Conservation (phyloP, 2,329 filamentous ascomycete species). For the Colletotrichum agaves region DNA sequence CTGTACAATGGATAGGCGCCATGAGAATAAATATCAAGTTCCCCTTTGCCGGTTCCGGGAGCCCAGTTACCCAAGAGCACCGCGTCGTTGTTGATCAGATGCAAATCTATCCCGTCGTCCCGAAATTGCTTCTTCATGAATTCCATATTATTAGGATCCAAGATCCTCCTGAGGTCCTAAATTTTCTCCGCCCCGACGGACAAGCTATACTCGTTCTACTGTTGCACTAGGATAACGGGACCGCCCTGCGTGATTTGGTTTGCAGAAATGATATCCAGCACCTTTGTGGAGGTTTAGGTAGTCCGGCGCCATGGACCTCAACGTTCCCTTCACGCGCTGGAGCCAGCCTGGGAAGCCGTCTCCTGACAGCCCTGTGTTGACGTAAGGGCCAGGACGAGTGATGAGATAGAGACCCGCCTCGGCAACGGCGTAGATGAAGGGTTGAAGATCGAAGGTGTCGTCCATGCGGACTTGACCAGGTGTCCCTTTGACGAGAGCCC, state of each 20-base stretch:
- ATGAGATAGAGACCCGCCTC: slow-evolving; percentile 78
- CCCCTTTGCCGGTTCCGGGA: slow-evolving; percentile 32
- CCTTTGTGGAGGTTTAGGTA: slow-evolving; percentile 57
- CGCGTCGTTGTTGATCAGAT: slow-evolving; percentile 57
- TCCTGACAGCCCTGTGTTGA: slow-evolving; percentile 75
- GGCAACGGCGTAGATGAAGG: slow-evolving; percentile 75
- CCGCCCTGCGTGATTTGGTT: slow-evolving; percentile 81
- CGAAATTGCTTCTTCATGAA: not conserved
- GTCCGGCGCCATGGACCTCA: slow-evolving; percentile 66
- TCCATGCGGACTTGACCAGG: slow-evolving; percentile 72
- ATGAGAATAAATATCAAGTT: slow-evolving; percentile 59
- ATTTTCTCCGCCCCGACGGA: not conserved
- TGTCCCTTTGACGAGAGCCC: slow-evolving; percentile 76
- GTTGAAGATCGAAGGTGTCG: slow-evolving; percentile 73
- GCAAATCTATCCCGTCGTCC: not conserved
- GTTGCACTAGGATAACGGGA: slow-evolving; percentile 76
- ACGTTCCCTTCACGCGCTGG: slow-evolving; percentile 66
- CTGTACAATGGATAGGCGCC: slow-evolving; percentile 58
- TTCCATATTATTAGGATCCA: not conserved
- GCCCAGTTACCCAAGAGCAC: slow-evolving; percentile 44
- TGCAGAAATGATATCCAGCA: slow-evolving; percentile 70
- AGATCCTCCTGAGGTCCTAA: not conserved
- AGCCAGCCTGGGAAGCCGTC: slow-evolving; percentile 81
- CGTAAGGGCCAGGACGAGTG: slow-evolving; percentile 73
- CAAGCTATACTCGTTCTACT: slow-evolving; percentile 72